Evolutionary conservation across 2,329 filamentous ascomycete genomes (phyloP), one percentile per base, ranked within the genome.

Genomic region (Ascochyta pisi): DNA sequence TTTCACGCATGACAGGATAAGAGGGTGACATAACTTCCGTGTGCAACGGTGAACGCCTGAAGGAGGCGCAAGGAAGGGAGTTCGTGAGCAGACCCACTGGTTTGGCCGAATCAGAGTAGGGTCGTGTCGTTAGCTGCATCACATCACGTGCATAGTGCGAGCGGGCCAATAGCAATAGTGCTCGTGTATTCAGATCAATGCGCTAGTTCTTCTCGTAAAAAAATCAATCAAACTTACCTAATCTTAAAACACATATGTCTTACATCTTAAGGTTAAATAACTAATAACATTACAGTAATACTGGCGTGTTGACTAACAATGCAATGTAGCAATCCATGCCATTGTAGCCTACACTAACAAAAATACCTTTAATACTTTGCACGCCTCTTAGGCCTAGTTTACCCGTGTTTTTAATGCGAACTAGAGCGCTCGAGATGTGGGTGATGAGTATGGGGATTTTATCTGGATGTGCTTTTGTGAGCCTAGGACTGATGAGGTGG

Each of bases 111-210:
- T 52, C 3, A 8, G 23, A 35, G 2, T 7, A 7, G 16, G 31
- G 12, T 1, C 5, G 10, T 1, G 10, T 5, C 6, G 7, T 19
- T 38, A 27, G 42, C 26, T 27, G 23, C 1, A n/a, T 29, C 2
- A 10, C 15, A 3, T 46, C 50, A 52, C 50, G 50, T 46, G 50
- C 13, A 52, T 15, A 52, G 50, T 52, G 34, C 50, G 50, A 52
- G 27, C 42, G 13, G 6, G 29, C 50, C 42, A 52, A 52, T 52
- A 12, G 10, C 8, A 29, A 9, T 26, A 8, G 10, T 29, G 27
- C 12, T 29, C 3, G 27, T 12, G 27, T 9, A 29, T 4, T 12
- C 9, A 29, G 27, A 12, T 29, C 3, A 10, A 4, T 4, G 27
- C 27, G 27, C 27, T 9, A 12, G 12, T 29, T 10, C 10, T 10